phyloP scores from a whole-genome alignment of 352 stramenopile genomes.

The Phytophthora sp. region DNA sequence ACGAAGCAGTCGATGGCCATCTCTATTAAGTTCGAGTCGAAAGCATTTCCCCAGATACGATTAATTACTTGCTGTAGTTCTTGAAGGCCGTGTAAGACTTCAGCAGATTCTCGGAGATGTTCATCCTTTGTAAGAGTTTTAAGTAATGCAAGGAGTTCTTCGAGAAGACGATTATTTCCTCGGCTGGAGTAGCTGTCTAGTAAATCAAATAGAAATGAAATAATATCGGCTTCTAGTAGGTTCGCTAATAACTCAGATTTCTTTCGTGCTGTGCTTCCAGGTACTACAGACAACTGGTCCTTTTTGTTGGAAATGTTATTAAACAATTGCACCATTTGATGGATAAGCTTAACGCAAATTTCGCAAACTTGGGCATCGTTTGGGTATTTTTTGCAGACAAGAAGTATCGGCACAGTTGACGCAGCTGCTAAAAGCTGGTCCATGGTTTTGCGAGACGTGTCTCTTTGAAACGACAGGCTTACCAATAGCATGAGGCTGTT shows the following conservation, averaged over 20 bases:
- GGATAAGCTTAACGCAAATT: conserved; percentile 23
- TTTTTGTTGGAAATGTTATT: not conserved
- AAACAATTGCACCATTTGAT: conserved; percentile 19
- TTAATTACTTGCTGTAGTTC: conserved; percentile 39
- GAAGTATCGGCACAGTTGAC: conserved; percentile 10
- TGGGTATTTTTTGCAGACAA: conserved; percentile 13
- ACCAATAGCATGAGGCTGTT: conserved; percentile 16
- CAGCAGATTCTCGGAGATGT: conserved; percentile 28
- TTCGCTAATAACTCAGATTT: conserved; percentile 25
- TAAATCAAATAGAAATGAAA: conserved; percentile 32
- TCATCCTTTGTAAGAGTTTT: conserved; percentile 42
- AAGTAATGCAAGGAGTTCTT: conserved; percentile 36
- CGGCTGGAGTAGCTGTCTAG: conserved; percentile 27
- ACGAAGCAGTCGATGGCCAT: conserved; percentile 50
- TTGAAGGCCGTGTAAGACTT: conserved; percentile 33
- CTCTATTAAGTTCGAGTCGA: conserved; percentile 36
- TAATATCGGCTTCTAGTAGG: conserved; percentile 24
- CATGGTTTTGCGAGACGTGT: conserved; percentile 7
- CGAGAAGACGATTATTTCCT: conserved; percentile 16
- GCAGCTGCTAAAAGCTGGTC: conserved; percentile 7
- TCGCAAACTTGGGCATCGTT: conserved; percentile 16
- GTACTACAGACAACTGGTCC: not conserved
- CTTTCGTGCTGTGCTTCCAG: not conserved
- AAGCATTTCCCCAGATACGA: conserved; percentile 23
- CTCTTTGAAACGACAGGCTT: not conserved